phyloP scores from a whole-genome alignment of 2,329 filamentous ascomycete genomes.

The Herpomyces periplanetae region DNA sequence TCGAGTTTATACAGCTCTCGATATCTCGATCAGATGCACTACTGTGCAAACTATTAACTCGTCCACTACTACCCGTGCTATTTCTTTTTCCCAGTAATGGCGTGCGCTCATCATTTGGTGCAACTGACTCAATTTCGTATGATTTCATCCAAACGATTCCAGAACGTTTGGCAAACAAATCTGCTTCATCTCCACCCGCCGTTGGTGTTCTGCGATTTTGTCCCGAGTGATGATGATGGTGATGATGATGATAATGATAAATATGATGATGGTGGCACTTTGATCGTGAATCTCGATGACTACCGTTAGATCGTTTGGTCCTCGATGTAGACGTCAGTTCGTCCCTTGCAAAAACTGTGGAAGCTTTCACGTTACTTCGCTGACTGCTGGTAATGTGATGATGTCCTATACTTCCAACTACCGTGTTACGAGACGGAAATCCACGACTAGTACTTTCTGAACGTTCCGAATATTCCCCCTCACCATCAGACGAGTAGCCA shows the following conservation, averaged over 20 bases:
- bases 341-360: too few species aligned
- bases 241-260: not conserved
- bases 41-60: constrained; percentile 13
- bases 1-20: constrained; percentile 27
- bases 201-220: constrained; percentile 10
- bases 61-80: constrained; percentile 13
- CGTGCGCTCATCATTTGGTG: constrained; percentile 52
- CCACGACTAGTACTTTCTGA: constrained; percentile 15
- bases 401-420: too few species aligned
- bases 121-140: constrained; percentile 46
- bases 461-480: constrained; percentile 9
- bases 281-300: constrained; percentile 16
- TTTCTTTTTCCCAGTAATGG: constrained; percentile 29
- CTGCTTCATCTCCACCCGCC: constrained; percentile 20
- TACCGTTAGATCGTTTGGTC: too few species aligned
- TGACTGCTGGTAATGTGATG: too few species aligned
- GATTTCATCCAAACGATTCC: too few species aligned
- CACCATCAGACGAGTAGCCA: constrained; percentile 10
- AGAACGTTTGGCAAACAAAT: too few species aligned
- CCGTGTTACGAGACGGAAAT: too few species aligned
- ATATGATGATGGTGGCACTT: constrained; percentile 1
- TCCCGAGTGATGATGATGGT: constrained; percentile 9
- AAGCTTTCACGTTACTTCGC: too few species aligned
- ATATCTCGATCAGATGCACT: constrained; percentile 22
- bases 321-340: too few species aligned